phyloP scores from a whole-genome alignment of 257 asterid genomes.

The Plectranthus barbatus region DNA sequence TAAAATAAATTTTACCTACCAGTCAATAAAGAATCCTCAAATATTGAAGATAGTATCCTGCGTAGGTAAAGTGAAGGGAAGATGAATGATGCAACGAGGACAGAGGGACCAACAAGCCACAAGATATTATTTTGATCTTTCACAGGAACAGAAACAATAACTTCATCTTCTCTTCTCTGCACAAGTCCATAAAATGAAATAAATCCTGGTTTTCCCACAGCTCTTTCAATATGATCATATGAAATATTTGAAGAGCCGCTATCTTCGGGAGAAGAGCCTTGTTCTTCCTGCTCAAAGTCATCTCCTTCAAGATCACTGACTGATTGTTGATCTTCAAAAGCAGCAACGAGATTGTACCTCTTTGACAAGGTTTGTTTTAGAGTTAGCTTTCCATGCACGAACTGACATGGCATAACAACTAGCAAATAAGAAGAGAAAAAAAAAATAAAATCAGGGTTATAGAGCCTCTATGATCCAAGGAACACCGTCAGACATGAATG shows the following conservation, averaged over 20 bases:
- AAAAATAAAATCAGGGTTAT: neutral
- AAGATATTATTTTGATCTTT: constrained; percentile 39
- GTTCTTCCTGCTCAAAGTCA: constrained; percentile 35
- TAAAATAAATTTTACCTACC: constrained; percentile 34
- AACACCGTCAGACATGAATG: neutral
- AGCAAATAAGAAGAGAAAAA: constrained; percentile 19
- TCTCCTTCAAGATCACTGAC: constrained; percentile 41
- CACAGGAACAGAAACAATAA: constrained; percentile 24
- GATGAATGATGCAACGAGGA: constrained; percentile 82
- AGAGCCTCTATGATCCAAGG: neutral
- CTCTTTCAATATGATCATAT: constrained; percentile 28
- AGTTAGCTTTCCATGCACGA: constrained; percentile 27
- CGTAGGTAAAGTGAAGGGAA: constrained; percentile 94
- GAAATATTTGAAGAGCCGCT: constrained; percentile 27
- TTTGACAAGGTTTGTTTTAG: constrained; percentile 24
- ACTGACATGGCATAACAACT: constrained; percentile 42
- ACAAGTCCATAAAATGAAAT: constrained; percentile 56
- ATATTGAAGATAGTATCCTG: constrained; percentile 62
- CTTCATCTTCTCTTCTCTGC: constrained; percentile 27
- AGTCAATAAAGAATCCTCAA: constrained; percentile 91
- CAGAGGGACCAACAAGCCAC: constrained; percentile 88
- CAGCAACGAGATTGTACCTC: constrained; percentile 32
- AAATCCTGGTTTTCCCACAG: constrained; percentile 77
- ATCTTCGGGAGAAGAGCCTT: constrained; percentile 35
- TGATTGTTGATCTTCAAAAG: constrained; percentile 43